phyloP scores from a whole-genome alignment of 441 rosid species.

The Populus tomentosa region DNA sequence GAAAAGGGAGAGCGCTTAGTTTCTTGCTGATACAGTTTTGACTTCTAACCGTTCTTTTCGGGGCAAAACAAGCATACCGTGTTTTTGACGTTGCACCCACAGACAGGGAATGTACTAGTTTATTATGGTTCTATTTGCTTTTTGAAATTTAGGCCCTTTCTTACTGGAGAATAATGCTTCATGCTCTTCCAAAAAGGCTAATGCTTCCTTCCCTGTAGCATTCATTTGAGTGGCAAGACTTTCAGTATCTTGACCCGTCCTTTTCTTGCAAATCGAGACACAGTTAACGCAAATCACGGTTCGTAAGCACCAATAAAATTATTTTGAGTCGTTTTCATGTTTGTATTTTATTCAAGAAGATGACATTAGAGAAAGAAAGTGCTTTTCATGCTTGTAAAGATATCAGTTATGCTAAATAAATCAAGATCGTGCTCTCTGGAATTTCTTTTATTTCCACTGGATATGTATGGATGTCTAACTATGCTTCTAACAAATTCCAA shows the following conservation, averaged over 20 bases:
- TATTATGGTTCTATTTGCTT: neutral
- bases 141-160: neutral
- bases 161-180: neutral
- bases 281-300: conserved; percentile 6
- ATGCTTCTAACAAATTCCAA: neutral
- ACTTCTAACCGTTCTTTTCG: neutral
- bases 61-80: neutral
- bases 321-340: neutral
- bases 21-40: neutral
- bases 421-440: neutral
- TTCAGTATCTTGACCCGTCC: neutral
- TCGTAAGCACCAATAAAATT: neutral
- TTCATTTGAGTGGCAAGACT: neutral
- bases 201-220: neutral
- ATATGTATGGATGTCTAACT: neutral
- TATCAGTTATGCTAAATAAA: neutral
- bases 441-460: neutral
- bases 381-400: conserved; percentile 5
- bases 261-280: conserved; percentile 8
- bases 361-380: neutral
- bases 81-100: neutral
- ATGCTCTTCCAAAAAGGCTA: neutral
- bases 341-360: neutral
- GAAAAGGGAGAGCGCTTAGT: neutral
- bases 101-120: neutral